Base-by-base conservation (phyloP, 495 filamentous ascomycete species). In the Penicillium herquei region DNA sequence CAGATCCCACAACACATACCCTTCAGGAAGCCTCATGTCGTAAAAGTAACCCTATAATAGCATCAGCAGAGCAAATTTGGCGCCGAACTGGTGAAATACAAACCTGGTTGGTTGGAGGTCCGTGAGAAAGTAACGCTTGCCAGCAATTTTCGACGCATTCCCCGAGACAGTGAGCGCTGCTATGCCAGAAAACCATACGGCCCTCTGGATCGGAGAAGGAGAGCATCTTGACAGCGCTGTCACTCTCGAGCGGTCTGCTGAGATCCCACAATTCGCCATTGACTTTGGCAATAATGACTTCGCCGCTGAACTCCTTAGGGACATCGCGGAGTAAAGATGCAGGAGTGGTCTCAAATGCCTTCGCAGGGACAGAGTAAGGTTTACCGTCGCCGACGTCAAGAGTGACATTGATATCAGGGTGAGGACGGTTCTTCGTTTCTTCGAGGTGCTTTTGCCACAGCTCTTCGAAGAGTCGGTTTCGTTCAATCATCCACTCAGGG, bases 61-160 rank as follows among this genome's bases (percentile, higher is more conserved):
- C 2, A 26, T 26, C 21, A 26, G 21, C 21, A 26, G 21, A 26
- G 21, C 21, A 26, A 4, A 26, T 26, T 26, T 26, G 21, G 21
- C 21, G 21, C 21, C 21, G 1, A 26, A 4, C 2, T 26, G 21
- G 4, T 26, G 21, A 26, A 26, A 26, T 4, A 26, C 21, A 26
- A 26, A 26, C 21, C 21, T 92, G 87, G 12, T 92, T 85, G 33
- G 90, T 90, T 7, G 92, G 94, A 17, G 94, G 94, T 8, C 94
- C 94, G 64, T 96, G 91, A 59, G 90, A 96, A 45, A 98, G 80
- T 55, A 92, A 84, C 74, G 92, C 97, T 43, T 88, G 89, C 68
- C 89, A 98, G 57, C 86, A 83, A n/a, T n/a, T n/a, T 70, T 98
- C 95, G 39, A 86, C 89, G 45, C 91, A 91, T 70, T 97, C 93